Evolutionary conservation across 2,329 filamentous ascomycete species (phyloP).

Genomic region (Paraconiothyrium brasiliense): DNA sequence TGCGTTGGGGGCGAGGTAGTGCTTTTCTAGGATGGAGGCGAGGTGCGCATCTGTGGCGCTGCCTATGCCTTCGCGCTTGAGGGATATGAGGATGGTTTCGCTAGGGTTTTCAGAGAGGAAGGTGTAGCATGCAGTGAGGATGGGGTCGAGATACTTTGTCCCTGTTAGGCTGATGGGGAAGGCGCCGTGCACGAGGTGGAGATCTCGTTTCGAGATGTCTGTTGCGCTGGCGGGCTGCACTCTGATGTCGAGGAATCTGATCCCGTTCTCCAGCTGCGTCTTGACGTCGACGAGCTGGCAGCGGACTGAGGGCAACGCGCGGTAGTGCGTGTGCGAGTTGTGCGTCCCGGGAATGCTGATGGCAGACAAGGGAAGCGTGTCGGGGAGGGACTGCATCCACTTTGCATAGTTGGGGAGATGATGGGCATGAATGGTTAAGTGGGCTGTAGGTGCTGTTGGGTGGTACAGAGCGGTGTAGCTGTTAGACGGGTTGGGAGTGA

Average conservation of each 20-base stretch:
- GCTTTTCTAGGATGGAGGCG: conserved; percentile 73
- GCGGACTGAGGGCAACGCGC: conserved; percentile 88
- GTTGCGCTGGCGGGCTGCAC: conserved; percentile 72
- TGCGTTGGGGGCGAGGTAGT: conserved; percentile 70
- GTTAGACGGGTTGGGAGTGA: conserved; percentile 51
- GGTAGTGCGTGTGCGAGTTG: conserved; percentile 87
- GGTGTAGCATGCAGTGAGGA: conserved; percentile 74
- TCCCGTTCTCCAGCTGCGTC: conserved; percentile 85
- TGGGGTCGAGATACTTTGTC: conserved; percentile 77
- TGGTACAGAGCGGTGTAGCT: conserved; percentile 57
- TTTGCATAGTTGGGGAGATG: conserved; percentile 66
- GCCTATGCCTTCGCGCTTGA: conserved; percentile 92
- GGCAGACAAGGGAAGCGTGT: conserved; percentile 77
- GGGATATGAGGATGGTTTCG: conserved; percentile 83
- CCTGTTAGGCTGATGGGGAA: conserved; percentile 90
- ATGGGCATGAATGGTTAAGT: conserved; percentile 41
- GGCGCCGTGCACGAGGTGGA: conserved; percentile 86
- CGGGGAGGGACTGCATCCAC: conserved; percentile 83
- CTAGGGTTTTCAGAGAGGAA: conserved; percentile 82
- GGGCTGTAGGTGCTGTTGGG: conserved; percentile 53
- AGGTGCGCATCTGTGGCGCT: conserved; percentile 82
- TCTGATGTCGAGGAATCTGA: conserved; percentile 93
- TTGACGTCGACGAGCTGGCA: conserved; percentile 84
- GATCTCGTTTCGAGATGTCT: conserved; percentile 68
- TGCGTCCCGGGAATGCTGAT: conserved; percentile 95